phyloP scores from a whole-genome alignment of 2,329 filamentous ascomycete genomes.

The Neopestalotiopsis clavispora region DNA sequence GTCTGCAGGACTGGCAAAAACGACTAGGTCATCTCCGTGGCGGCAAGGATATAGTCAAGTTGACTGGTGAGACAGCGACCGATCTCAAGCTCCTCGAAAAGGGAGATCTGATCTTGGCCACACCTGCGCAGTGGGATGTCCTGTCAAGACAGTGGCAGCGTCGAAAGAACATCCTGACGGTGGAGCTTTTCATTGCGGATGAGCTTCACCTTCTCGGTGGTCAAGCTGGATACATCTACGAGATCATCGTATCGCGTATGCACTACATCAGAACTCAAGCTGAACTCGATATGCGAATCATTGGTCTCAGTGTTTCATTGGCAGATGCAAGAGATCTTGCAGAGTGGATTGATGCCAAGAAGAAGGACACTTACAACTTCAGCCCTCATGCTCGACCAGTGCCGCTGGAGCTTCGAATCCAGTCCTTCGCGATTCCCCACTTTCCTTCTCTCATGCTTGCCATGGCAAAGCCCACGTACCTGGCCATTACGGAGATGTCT shows the following conservation, averaged over 20 bases:
- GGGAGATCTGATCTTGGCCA: conserved; percentile 89
- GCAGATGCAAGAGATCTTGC: conserved; percentile 93
- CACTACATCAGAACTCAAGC: conserved; percentile 92
- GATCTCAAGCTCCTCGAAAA: conserved; percentile 88
- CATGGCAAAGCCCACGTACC: conserved; percentile 94
- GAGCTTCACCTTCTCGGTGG: conserved; percentile 94
- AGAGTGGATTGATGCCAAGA: conserved; percentile 97
- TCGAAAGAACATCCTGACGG: conserved; percentile 90
- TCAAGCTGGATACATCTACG: conserved; percentile 85
- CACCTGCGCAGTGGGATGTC: conserved; percentile 94
- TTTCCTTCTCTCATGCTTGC: conserved; percentile 98
- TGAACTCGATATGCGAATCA: conserved; percentile 81
- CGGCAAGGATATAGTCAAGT: conserved; percentile 88
- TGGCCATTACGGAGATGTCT: conserved; percentile 86
- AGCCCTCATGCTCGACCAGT: conserved; percentile 89
- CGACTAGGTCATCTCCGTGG: conserved; percentile 74
- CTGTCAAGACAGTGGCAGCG: conserved; percentile 95
- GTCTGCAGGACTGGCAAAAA: conserved; percentile 83
- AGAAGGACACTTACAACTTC: conserved; percentile 99
- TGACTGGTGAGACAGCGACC: conserved; percentile 89
- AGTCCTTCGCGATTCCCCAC: conserved; percentile 94
- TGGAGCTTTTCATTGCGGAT: conserved; percentile 92
- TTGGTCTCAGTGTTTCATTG: conserved; percentile 89
- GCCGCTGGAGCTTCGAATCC: conserved; percentile 90
- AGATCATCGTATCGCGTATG: conserved; percentile 97